A percentile compares a stretch with the other conserved stretches of the same genome.
Conservation (phyloP, 257 asterid genomes). For the Anisodus tanguticus region DNA sequence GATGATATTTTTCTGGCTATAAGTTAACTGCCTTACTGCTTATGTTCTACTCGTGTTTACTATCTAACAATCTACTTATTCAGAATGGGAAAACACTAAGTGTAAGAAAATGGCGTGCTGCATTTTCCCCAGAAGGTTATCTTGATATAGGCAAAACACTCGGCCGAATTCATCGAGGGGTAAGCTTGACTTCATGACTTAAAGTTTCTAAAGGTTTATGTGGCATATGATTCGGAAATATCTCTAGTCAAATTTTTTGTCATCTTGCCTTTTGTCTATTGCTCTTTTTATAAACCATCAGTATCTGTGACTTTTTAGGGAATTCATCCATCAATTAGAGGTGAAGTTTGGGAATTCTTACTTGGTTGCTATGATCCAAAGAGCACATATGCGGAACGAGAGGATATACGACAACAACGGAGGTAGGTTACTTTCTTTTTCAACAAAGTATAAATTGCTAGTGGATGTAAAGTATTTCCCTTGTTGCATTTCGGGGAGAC, state of each 20-base stretch:
- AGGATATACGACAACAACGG: constrained; percentile 66
- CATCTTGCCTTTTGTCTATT: neutral
- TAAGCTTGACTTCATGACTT: constrained; percentile 43
- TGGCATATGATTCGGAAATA: neutral
- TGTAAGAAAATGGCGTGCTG: constrained; percentile 82
- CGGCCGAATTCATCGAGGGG: constrained; percentile 82
- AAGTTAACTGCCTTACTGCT: neutral
- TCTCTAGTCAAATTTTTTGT: neutral
- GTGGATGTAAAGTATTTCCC: too few relatives aligned
- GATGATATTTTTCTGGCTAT: neutral
- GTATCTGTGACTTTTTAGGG: constrained; percentile 56
- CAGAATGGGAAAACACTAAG: constrained; percentile 94
- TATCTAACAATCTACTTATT: constrained; percentile 30
- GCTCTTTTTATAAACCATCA: neutral
- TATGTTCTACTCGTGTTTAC: constrained; percentile 36
- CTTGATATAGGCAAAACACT: constrained; percentile 87
- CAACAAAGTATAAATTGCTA: neutral
- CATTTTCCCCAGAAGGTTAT: constrained; percentile 78
- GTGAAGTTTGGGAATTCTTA: constrained; percentile 99
- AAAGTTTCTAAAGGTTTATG: neutral
- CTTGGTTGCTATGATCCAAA: constrained; percentile 89
- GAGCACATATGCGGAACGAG: constrained; percentile 86
- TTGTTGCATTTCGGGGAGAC: neutral
- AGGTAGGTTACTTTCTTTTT: constrained; percentile 54
- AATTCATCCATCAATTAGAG: constrained; percentile 94